phyloP scores from a whole-genome alignment of 148 eudicot species.

The Oxyria digyna region DNA sequence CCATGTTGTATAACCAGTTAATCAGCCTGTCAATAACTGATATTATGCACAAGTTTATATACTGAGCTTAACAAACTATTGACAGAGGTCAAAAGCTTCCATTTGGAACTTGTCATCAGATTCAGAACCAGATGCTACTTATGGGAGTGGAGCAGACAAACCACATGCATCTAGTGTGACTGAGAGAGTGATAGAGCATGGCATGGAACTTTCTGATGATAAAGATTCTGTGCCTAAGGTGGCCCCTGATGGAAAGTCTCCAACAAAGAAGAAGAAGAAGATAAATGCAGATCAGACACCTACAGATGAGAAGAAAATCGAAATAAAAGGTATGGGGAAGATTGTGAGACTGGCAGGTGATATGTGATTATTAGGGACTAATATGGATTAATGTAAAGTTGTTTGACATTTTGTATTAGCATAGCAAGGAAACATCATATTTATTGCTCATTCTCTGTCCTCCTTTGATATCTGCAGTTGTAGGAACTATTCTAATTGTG shows the following conservation, averaged over 20 bases:
- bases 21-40: neutral
- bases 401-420: neutral
- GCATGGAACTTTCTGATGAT: constrained; percentile 10
- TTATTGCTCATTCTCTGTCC: neutral
- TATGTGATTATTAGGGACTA: neutral
- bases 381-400: neutral
- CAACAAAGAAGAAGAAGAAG: constrained; percentile 33
- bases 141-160: constrained; percentile 14
- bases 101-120: constrained; percentile 65
- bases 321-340: constrained; percentile 19
- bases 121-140: constrained; percentile 45
- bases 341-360: neutral
- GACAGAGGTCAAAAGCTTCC: constrained; percentile 38
- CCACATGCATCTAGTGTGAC: constrained; percentile 7
- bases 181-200: constrained; percentile 14
- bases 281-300: constrained; percentile 24
- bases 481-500: neutral
- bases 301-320: constrained; percentile 21
- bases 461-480: neutral
- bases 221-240: constrained; percentile 14
- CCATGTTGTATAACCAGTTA: neutral
- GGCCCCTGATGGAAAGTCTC: constrained; percentile 35
- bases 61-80: constrained; percentile 1
- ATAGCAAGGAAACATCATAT: neutral
- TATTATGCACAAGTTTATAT: neutral